phyloP scores from a whole-genome alignment of 805 yeast species.

The Yarrowia phangngaensis region DNA sequence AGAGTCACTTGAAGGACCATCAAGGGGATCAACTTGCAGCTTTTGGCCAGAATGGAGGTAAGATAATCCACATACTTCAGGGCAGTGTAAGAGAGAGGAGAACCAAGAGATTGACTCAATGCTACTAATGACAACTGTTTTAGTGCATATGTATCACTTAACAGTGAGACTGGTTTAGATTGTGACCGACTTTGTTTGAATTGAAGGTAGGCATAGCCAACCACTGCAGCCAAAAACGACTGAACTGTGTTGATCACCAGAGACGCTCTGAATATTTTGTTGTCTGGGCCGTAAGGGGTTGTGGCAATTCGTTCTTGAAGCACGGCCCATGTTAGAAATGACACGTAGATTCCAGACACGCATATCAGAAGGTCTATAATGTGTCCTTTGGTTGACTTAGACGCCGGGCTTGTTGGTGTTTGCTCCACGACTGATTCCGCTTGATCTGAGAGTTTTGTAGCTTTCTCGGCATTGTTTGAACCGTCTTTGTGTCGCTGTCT shows the following conservation, averaged over 20 bases:
- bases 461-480: too few species aligned
- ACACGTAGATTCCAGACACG: slow-evolving; percentile 68
- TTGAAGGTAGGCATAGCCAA: slow-evolving; percentile 60
- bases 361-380: slow-evolving; percentile 36
- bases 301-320: slow-evolving; percentile 85
- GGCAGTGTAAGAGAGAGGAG: slow-evolving; percentile 78
- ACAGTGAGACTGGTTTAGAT: too few species aligned
- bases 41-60: slow-evolving; percentile 79
- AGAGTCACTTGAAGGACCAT: slow-evolving; percentile 72
- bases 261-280: slow-evolving; percentile 64
- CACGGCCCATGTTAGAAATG: slow-evolving; percentile 88
- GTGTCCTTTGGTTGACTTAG: slow-evolving; percentile 15
- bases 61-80: slow-evolving; percentile 80
- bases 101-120: slow-evolving; percentile 69
- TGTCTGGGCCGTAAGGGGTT: slow-evolving; percentile 60
- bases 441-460: too few species aligned
- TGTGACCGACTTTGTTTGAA: slow-evolving; percentile 31
- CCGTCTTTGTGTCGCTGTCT: neutral
- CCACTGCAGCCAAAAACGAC: slow-evolving; percentile 63
- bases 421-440: too few species aligned
- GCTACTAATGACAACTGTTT: slow-evolving; percentile 15
- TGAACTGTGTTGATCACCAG: slow-evolving; percentile 73
- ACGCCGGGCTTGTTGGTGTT: neutral
- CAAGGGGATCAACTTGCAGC: slow-evolving; percentile 94
- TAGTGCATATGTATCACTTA: slow-evolving; percentile 1